Conservation (phyloP, 495 filamentous ascomycete species). For the Staphylotrichum tortipilum region DNA sequence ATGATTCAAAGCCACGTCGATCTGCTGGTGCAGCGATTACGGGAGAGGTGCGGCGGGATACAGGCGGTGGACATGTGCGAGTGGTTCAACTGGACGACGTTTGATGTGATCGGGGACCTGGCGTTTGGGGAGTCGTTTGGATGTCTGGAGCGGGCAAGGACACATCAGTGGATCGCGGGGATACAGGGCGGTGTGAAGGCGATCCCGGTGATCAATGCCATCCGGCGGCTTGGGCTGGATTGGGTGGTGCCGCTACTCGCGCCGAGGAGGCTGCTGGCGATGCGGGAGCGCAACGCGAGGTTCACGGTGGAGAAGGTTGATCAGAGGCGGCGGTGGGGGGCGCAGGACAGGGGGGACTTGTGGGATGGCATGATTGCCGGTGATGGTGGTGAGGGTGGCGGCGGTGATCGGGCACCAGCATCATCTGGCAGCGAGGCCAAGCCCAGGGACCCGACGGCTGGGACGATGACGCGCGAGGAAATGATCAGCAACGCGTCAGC, state of each 20-base stretch:
- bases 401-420: no score
- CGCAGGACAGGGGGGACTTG: not conserved
- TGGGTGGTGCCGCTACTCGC: not conserved
- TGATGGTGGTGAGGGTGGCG: no score
- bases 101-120: slow-evolving; percentile 55
- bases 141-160: not conserved
- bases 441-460: no score
- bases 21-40: slow-evolving; percentile 36
- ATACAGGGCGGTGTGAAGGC: not conserved
- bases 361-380: not conserved
- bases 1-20: slow-evolving; percentile 39
- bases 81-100: slow-evolving; percentile 54
- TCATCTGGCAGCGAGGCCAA: no score
- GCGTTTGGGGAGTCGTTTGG: slow-evolving; percentile 44
- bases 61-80: slow-evolving; percentile 35
- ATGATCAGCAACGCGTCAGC: slow-evolving; percentile 17
- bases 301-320: not conserved
- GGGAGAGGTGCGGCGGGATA: slow-evolving; percentile 24
- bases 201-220: slow-evolving; percentile 12
- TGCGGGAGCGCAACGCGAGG: not conserved
- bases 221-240: not conserved
- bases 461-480: slow-evolving; percentile 7
- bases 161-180: not conserved
- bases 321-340: not conserved
- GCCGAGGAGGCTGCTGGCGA: not conserved